Evolutionary conservation across 208 protist genomes (phyloP), one percentile per base, ranked within the genome.

Genomic region (Entamoeba dispar): DNA sequence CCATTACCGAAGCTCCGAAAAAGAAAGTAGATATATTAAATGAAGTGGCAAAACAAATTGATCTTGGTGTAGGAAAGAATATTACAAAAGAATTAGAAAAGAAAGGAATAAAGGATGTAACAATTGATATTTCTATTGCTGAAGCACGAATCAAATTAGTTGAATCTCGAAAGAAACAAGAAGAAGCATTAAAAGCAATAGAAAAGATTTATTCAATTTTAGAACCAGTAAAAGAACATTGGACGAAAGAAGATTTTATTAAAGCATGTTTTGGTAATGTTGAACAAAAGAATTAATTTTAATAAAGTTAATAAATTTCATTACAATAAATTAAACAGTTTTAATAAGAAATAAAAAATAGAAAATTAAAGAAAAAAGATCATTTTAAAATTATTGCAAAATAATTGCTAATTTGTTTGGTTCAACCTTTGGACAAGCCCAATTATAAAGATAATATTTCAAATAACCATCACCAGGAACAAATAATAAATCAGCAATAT

Each of bases 361-460:
- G n/a, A n/a, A n/a, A n/a, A n/a, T n/a, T n/a, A n/a, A n/a, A n/a
- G n/a, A n/a, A n/a, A n/a, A n/a, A n/a, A n/a, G n/a, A n/a, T n/a
- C n/a, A n/a, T n/a, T n/a, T n/a, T n/a, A n/a, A n/a, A 61, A 22
- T 61, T 17, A 61, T 61, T 61, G 52, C 17, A 61, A 61, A 17
- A 61, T 61, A 17, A 61, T 61, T 22, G 8, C 52, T 8, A 61
- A 17, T 61, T 61, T 61, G 52, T 61, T 17, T 61, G 52, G 52
- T 22, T 61, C 17, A 61, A 61, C 52, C 52, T 61, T 61, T 61
- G 52, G 52, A 61, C 52, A 61, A 8, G 52, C 52, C 49, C 49
- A 92, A 55, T 92, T 92, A 17, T 52, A 92, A 31, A 92, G 14
- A 92, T 92, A 92, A 34, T 92, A 92, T 14, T 92, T 6, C 50